Evolutionary conservation across 352 stramenopile genomes (phyloP), one percentile per base, ranked within the genome.

Genomic region (Phytophthora vignae): DNA sequence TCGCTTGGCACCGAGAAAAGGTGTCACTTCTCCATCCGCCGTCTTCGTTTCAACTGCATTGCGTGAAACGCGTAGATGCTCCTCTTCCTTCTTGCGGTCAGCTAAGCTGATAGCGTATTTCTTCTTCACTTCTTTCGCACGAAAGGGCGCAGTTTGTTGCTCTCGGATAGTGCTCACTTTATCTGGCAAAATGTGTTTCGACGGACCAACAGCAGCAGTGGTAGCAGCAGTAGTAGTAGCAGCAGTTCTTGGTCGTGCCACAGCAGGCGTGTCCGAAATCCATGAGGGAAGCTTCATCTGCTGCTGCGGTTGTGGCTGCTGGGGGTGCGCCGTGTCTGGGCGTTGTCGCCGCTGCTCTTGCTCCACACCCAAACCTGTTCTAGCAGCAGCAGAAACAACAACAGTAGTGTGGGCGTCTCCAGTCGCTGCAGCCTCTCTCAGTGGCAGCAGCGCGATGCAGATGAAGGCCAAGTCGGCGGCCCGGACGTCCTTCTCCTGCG

Each of bases 391-490:
- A 33, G 27, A 29, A 29, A 33, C 29, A 33, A 33, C 29, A 33
- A 10, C 29, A 33, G 29, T 33, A 36, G 29, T 36, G 29, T 4
- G 29, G 12, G 38, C 4, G 5, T 44, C 38, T 44, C 38, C 12
- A n/a, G 38, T n/a, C 6, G 15, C 10, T 60, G 4, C 27, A 14
- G 2, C 12, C 8, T 65, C 62, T 31, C 56, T 65, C 25, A 29
- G 42, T 6, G 60, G 44, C 19, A 74, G 17, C 15, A 74, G 15
- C 49, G n/a, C 54, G 33, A 74, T 55, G n/a, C 60, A 70, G 31
- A 74, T 15, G 14, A 69, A 74, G 5, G 55, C 48, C 9, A 61
- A 33, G 7, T 57, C 27, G 3, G 46, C 40, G 38, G 38, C 53
- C 7, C 6, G 22, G 7, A 74, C 27, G 7, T 40, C 31, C 6